Evolutionary conservation across 129 eudicot genomes (phyloP).

Genomic region (Flaveria linearis): DNA sequence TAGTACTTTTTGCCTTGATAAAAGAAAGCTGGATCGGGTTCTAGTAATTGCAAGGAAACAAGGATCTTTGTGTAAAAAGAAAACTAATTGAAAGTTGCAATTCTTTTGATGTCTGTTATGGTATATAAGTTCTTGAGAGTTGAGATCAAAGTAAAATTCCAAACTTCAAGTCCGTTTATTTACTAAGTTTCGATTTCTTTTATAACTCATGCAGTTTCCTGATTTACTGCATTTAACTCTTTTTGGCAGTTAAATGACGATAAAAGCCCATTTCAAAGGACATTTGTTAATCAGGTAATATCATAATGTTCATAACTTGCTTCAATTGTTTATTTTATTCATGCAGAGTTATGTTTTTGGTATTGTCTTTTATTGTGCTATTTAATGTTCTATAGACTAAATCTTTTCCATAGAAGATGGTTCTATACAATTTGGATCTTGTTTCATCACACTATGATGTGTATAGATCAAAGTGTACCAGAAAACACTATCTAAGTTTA

Average conservation of each 20-base stretch:
- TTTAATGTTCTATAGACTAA: not conserved
- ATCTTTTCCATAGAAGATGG: constrained; percentile 13
- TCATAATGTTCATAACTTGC: constrained; percentile 20
- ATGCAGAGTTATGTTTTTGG: constrained; percentile 24
- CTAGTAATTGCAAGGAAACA: not conserved
- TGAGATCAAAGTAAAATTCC: constrained; percentile 15
- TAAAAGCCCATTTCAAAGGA: constrained; percentile 94
- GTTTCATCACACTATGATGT: not conserved
- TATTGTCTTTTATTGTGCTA: too few relatives aligned
- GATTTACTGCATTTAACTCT: constrained; percentile 22
- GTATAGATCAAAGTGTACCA: constrained; percentile 16
- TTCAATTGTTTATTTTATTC: not conserved
- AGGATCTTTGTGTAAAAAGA: not conserved
- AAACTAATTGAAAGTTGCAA: not conserved
- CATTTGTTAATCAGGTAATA: constrained; percentile 92
- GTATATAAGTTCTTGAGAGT: constrained; percentile 5
- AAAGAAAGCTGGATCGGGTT: not conserved
- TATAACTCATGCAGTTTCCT: constrained; percentile 14
- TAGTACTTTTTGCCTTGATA: not conserved
- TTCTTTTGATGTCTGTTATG: not conserved
- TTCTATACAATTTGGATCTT: constrained; percentile 5
- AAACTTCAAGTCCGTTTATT: not conserved
- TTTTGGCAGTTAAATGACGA: constrained; percentile 83
- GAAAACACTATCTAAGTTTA: not conserved
- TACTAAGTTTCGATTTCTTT: not conserved